Evolutionary conservation across 306 rosid genomes (phyloP).

Genomic region (Lagenaria siceraria): DNA sequence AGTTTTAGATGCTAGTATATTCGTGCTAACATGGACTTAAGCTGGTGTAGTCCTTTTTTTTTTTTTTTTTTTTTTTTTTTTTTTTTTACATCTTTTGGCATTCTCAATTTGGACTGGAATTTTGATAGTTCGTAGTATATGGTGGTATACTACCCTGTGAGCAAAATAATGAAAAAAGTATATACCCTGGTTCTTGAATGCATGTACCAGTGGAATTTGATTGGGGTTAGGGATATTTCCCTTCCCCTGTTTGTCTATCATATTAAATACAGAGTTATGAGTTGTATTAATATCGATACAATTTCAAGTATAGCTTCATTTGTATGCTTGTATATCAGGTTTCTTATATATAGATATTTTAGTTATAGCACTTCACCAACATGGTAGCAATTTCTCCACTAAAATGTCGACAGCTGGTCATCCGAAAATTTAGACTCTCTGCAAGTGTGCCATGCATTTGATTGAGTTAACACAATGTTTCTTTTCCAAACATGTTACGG

Average conservation of each 20-base stretch:
- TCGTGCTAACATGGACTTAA: neutral
- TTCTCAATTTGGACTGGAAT: neutral
- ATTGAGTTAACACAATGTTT: neutral
- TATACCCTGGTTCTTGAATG: neutral
- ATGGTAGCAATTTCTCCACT: slow-evolving; percentile 2
- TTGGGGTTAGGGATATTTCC: neutral
- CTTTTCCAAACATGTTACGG: neutral
- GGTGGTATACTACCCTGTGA: neutral
- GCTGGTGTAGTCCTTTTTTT: neutral
- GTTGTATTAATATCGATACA: neutral
- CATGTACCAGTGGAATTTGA: neutral
- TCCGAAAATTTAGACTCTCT: neutral
- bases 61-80: too few relatives aligned
- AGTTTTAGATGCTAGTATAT: neutral
- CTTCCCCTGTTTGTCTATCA: neutral
- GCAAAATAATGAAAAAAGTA: neutral
- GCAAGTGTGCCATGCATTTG: neutral
- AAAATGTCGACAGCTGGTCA: neutral
- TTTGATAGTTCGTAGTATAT: neutral
- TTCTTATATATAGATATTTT: neutral
- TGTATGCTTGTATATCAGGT: neutral
- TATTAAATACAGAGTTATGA: neutral
- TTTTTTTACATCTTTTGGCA: neutral
- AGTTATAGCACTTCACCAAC: slow-evolving; percentile 2
- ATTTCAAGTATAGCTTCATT: neutral